Evolutionary conservation across 306 rosid genomes (phyloP).

Genomic region (Quercus cerris): DNA sequence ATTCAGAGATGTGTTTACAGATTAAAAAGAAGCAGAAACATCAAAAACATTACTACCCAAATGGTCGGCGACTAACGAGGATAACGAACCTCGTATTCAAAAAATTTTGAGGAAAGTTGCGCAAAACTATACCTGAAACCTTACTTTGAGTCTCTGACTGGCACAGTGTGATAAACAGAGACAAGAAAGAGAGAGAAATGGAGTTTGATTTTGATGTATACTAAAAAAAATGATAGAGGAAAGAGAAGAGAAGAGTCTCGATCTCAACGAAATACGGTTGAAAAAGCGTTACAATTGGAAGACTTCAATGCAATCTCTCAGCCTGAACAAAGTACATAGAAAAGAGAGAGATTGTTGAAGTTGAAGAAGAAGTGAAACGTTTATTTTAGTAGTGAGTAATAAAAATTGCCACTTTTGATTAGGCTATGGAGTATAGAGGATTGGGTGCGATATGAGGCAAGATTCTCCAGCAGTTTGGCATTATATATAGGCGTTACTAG

Average conservation of each 20-base stretch:
- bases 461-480: neutral
- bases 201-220: too few relatives aligned
- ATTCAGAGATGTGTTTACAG: neutral
- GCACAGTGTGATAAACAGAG: neutral
- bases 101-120: neutral
- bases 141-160: neutral
- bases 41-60: neutral
- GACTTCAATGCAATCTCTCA: conserved; percentile 4
- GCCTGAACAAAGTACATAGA: neutral
- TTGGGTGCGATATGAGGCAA: neutral
- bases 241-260: neutral
- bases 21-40: conserved; percentile 1
- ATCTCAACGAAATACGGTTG: conserved; percentile 7
- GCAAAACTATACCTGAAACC: neutral
- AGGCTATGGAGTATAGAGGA: neutral
- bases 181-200: neutral
- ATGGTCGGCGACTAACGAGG: neutral
- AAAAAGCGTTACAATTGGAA: neutral
- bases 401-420: neutral
- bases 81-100: neutral
- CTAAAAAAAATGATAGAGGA: too few relatives aligned
- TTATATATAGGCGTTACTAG: neutral
- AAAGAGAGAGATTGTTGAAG: neutral
- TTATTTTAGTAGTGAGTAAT: too few relatives aligned
- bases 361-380: too few relatives aligned